Base-by-base conservation (phyloP, 148 eudicot genomes). In the Camellia sinensis region DNA sequence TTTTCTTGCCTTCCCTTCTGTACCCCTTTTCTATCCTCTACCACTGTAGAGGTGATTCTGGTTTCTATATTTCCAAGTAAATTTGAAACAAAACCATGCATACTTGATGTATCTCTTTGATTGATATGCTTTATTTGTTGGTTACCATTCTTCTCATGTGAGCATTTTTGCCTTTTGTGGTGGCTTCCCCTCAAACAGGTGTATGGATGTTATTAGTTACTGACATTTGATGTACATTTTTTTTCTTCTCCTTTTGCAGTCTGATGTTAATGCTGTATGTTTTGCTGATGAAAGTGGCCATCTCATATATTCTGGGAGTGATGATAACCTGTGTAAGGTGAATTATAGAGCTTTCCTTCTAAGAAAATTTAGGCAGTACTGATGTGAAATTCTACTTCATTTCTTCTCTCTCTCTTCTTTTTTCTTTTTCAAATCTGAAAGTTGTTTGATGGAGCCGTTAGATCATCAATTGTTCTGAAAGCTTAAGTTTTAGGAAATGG, bases 191-290 rank as follows among this genome's bases (percentile, higher is more conserved):
- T 61, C 29, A 12, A 43, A 21, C 17, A 48, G 40, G 13, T 60
- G n/a, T 59, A 60, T 50, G 7, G 14, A 63, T 63, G 9, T 48
- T 65, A 8, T 11, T 40, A 48, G 21, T 43, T 50, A 71, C 67
- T 76, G 52, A 61, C 59, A 17, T 52, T 71, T 66, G 62, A 21
- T 71, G 69, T 62, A 13, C 46, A 13, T 78, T 81, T 77, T 73
- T 87, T 41, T 29, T 1, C n/a, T 29, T 29, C 37, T 29, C 1
- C 37, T 29, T 29, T 74, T 86, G 88, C 92, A 95, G 98, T 89
- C 88, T 74, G 98, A 95, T 90, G 98, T 95, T 80, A 95, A 95
- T 79, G 79, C 93, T 43, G 98, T 93, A 64, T 95, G 97, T 85
- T 95, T 95, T 82, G 98, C 94, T 78, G 98, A 95, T 81, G 97